Evolutionary conservation across 768 basidiomycete species (phyloP).

Genomic region (Strobilomyces dryophilus): DNA sequence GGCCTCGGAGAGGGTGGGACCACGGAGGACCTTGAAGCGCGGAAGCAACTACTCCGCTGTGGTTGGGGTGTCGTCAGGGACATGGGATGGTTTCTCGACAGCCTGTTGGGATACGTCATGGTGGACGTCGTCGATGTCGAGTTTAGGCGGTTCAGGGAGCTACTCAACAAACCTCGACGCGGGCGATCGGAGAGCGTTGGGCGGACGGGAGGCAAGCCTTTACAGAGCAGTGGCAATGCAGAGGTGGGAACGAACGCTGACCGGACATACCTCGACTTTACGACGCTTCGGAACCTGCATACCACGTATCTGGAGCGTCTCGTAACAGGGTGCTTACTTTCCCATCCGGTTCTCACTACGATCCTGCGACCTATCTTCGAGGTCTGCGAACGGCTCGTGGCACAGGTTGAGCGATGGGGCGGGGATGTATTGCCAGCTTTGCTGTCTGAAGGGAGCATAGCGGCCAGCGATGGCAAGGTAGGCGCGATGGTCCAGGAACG

Average conservation of each 20-base stretch:
- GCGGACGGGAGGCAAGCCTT: slow-evolving; percentile 5
- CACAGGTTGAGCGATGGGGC: slow-evolving; percentile 87
- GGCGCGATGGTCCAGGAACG: slow-evolving; percentile 74
- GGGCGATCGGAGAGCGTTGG: slow-evolving; percentile 20
- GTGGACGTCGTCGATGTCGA: slow-evolving; percentile 87
- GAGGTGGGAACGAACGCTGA: slow-evolving; percentile 24
- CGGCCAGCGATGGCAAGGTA: slow-evolving; percentile 48
- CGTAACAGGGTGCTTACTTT: slow-evolving; percentile 73
- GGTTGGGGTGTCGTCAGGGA: slow-evolving; percentile 85
- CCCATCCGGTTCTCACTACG: slow-evolving; percentile 56
- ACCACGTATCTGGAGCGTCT: slow-evolving; percentile 76
- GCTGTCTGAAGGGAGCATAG: slow-evolving; percentile 74
- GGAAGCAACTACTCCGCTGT: slow-evolving; percentile 64
- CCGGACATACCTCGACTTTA: slow-evolving; percentile 65
- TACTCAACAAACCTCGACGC: slow-evolving; percentile 36
- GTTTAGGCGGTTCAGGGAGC: slow-evolving; percentile 64
- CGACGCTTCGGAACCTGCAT: slow-evolving; percentile 79
- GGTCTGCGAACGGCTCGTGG: slow-evolving; percentile 83
- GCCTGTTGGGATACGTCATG: slow-evolving; percentile 80
- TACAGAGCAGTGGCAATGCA: slow-evolving; percentile 4
- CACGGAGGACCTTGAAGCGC: slow-evolving; percentile 58
- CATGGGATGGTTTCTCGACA: slow-evolving; percentile 92
- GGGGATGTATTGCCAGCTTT: slow-evolving; percentile 85
- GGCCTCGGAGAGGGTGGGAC: slow-evolving; percentile 85
- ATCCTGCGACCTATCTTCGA: slow-evolving; percentile 73